Evolutionary conservation across 2,329 filamentous ascomycete species (phyloP), one percentile per base, ranked within the genome.

Genomic region (Monosporascus sp.): DNA sequence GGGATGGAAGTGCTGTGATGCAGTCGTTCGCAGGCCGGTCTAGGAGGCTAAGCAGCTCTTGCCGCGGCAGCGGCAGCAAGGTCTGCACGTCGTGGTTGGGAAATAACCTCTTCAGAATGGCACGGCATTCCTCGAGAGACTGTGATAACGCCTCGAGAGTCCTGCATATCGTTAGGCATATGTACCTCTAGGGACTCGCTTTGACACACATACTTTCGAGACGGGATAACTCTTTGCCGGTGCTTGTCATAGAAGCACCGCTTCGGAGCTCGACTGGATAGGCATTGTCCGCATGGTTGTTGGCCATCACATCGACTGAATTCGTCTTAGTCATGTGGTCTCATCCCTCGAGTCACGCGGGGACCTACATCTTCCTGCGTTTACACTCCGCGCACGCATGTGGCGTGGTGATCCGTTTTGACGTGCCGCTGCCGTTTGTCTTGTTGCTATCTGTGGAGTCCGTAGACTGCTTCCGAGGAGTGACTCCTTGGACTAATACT

Each of bases 241-340:
- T 90, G 88, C 71, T 92, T 90, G 60, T 90, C 86, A 68, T 93
- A 93, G 62, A 86, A 85, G 66, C 89, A 93, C 51, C 83, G 78
- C 67, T 91, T 89, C 4, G 88, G 86, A 57, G 89, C 88, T 52
- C 89, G 84, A 66, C 90, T 92, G 68, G 88, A 91, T 53, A 89
- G 80, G 67, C 89, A 94, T 66, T 91, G 89, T 38, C 88, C 87
- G 65, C 89, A 94, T 11, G 89, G 89, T 64, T 90, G 86, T 59
- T 86, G 82, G 51, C 89, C 89, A 72, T 92, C 88, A 65, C 89
- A 94, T 57, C 89, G 85, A 52, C 75, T 78, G 42, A 49, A 20
- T 45, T 44, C 34, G 18, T 46, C 59, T 73, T 60, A 72, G 66
- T 53, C 44, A 54, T 24, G 22, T 47, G 25, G 20, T 39, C 11